Base-by-base conservation (phyloP, 768 basidiomycete genomes). In the Russula sp. region DNA sequence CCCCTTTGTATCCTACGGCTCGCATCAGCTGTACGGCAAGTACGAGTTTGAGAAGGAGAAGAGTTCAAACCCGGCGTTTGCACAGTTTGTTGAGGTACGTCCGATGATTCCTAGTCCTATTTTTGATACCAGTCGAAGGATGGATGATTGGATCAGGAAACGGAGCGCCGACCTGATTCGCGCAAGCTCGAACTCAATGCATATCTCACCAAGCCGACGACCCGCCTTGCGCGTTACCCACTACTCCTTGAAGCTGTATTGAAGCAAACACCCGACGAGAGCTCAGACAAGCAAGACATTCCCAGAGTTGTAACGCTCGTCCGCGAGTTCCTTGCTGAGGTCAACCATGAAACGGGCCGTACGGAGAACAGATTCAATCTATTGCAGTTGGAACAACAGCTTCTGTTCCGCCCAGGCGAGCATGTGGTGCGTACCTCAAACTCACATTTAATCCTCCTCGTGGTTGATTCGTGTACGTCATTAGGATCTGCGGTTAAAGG, bases 1-100 rank as follows among this genome's bases (percentile, higher is more conserved):
- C 11, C 97, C 97, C 1, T 99, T 98, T 71, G 94, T 98, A 54
- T 85, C 85, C 38, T 99, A 98, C 71, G 97, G 96, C 50, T 87
- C 94, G 10, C 96, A 98, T 73, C 97, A 99, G 75, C 78, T 98
- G 62, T 98, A 96, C 72, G 97, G 97, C 14, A 99, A 98, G 76
- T 98, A 93, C 73, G 95, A 98, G 77, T 98, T 99, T 74, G 97
- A 99, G 79, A 96, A 92, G 81, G 97, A 98, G 81, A 98, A 98
- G 80, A 87, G 83, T 61, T 83, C 87, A 57, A 99, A 99, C 76
- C 84, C 89, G 6, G 90, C 86, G 14, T 99, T 99, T 77, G 89
- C 93, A 58, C 85, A 86, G 64, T 99, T 98, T 74, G 97, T 98
- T 34, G 97, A 98, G 81, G 94, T 93, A 69, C 58, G 85, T 80